Conservation (phyloP, 2,329 filamentous ascomycete species). For the Sporothrix pseudoabietina region DNA sequence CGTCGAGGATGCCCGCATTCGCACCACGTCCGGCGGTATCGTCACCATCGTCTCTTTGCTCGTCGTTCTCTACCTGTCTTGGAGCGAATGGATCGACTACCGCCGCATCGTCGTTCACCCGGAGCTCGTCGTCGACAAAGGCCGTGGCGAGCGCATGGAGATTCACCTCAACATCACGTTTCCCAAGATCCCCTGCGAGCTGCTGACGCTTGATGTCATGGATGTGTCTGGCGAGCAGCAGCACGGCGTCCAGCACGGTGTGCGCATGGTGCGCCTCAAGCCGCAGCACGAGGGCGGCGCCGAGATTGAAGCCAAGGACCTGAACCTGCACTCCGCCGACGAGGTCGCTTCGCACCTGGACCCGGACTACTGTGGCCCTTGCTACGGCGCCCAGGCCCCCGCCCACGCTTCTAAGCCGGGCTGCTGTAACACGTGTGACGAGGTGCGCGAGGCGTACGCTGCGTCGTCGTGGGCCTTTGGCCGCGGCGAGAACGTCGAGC, state of each 20-base stretch:
- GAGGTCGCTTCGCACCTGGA: slow-evolving; percentile 77
- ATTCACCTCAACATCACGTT: slow-evolving; percentile 98
- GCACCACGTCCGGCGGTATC: slow-evolving; percentile 92
- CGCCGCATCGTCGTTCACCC: slow-evolving; percentile 82
- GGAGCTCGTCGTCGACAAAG: slow-evolving; percentile 94
- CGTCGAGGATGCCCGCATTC: slow-evolving; percentile 94
- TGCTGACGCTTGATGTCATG: slow-evolving; percentile 97
- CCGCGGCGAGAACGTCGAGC: slow-evolving; percentile 86
- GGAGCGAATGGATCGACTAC: slow-evolving; percentile 97
- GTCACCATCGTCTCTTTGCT: slow-evolving; percentile 90
- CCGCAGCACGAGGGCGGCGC: slow-evolving; percentile 72
- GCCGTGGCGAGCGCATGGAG: slow-evolving; percentile 97
- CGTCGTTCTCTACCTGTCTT: slow-evolving; percentile 83
- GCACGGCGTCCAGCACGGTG: slow-evolving; percentile 87
- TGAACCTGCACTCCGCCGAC: slow-evolving; percentile 71
- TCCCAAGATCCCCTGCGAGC: slow-evolving; percentile 88
- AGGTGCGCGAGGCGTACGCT: slow-evolving; percentile 94
- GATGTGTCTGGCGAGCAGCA: slow-evolving; percentile 97
- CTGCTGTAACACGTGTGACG: slow-evolving; percentile 96
- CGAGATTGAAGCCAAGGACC: slow-evolving; percentile 69
- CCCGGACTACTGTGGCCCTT: slow-evolving; percentile 88
- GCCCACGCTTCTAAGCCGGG: slow-evolving; percentile 72
- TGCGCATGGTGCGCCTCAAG: slow-evolving; percentile 84
- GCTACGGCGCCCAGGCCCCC: slow-evolving; percentile 82
- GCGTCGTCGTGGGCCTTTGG: slow-evolving; percentile 91